Percentiles rank a stretch among this genome's conserved stretches.
These are phyloP conservation scores for Diaporthe helianthi DNA, from an alignment of 2,329 filamentous ascomycete species.

Conservation along the genomic window DNA sequence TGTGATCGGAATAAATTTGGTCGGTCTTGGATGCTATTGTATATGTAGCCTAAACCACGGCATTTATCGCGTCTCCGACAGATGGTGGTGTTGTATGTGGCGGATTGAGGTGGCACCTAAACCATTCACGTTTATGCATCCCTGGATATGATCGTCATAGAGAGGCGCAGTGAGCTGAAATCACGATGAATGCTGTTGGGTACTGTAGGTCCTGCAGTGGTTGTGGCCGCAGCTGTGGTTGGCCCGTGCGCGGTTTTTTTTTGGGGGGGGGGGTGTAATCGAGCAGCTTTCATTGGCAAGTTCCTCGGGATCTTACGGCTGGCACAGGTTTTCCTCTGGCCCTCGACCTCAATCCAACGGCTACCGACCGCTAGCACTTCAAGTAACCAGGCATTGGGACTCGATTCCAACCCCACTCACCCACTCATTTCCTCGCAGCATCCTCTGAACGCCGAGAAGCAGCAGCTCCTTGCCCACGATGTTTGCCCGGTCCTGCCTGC, in stretches of 20 bases:
- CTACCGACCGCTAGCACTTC: conserved; percentile 37
- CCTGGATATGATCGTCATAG: conserved; percentile 28
- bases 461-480: conserved; percentile 67
- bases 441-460: conserved; percentile 48
- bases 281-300: conserved; percentile 32
- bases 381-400: conserved; percentile 45
- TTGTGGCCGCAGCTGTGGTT: conserved; percentile 11
- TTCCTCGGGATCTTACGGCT: conserved; percentile 32
- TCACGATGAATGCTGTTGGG: neutral
- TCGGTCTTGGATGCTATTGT: neutral
- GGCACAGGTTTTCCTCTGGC: conserved; percentile 35
- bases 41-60: neutral
- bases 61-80: neutral
- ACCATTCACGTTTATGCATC: neutral
- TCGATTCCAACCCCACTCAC: conserved; percentile 44
- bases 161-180: neutral
- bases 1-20: neutral
- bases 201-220: neutral
- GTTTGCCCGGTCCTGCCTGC: conserved; percentile 92
- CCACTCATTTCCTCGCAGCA: conserved; percentile 43
- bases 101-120: neutral
- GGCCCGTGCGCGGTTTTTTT: conserved; percentile 18
- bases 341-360: conserved; percentile 35
- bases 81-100: neutral
- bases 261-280: conserved; percentile 30